Evolutionary conservation across 2,329 filamentous ascomycete genomes (phyloP).

Genomic region (Colletotrichum chlorophyti): DNA sequence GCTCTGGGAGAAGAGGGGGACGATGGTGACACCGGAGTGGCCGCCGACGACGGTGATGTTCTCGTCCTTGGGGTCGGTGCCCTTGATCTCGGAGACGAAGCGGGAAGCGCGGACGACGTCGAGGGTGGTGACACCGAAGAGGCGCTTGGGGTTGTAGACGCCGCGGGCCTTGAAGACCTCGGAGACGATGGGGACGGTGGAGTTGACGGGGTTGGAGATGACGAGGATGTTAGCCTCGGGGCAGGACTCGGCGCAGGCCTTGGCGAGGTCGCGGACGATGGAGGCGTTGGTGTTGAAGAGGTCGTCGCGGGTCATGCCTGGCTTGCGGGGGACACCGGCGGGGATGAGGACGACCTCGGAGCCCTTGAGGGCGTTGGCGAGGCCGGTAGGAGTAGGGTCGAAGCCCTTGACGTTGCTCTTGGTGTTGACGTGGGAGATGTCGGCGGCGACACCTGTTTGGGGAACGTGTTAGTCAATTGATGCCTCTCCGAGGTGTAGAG

Average conservation of each 20-base stretch:
- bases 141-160: constrained; percentile 98
- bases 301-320: constrained; percentile 99
- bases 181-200: constrained; percentile 94
- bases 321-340: constrained; percentile 98
- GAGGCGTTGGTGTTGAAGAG: constrained; percentile 99
- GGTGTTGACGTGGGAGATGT: constrained; percentile 99
- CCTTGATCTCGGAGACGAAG: constrained; percentile 96
- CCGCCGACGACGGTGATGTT: constrained; percentile 96
- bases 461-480: constrained; percentile 34
- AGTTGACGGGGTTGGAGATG: constrained; percentile 99
- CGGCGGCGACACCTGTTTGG: constrained; percentile 88
- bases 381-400: constrained; percentile 76
- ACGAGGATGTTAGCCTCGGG: constrained; percentile 95
- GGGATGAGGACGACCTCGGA: constrained; percentile 96
- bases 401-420: constrained; percentile 94
- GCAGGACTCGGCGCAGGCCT: constrained; percentile 86
- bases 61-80: constrained; percentile 88
- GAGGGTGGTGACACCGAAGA: constrained; percentile 99
- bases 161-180: constrained; percentile 95
- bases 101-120: constrained; percentile 97
- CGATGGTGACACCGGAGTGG: constrained; percentile 98
- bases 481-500: not conserved
- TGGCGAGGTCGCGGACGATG: constrained; percentile 97
- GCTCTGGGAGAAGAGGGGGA: constrained; percentile 95
- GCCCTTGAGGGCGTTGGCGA: constrained; percentile 81